Percentiles rank a stretch among this genome's conserved stretches.
These are phyloP conservation scores for Magnolia officinalis DNA, from an alignment of 164 flowering plant genomes.

Conservation along the genomic window DNA sequence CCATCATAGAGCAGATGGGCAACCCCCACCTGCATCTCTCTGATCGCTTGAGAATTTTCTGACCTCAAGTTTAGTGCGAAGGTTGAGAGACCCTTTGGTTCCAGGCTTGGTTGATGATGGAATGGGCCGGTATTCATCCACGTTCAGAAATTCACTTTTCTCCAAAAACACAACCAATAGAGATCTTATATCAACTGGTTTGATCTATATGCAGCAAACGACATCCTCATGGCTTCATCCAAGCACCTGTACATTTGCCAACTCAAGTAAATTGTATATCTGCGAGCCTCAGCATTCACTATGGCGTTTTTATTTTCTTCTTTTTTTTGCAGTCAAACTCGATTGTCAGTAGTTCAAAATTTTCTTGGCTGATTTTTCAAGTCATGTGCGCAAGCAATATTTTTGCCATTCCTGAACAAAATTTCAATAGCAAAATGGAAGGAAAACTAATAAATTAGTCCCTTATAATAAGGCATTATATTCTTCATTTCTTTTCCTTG, in stretches of 20 bases:
- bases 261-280: not conserved
- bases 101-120: not conserved
- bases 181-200: not conserved
- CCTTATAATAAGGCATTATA: not conserved
- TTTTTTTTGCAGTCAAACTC: too few species aligned
- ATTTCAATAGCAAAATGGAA: too few species aligned
- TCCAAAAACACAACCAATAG: not conserved
- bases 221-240: not conserved
- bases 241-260: not conserved
- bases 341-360: too few species aligned
- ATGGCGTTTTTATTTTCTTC: too few species aligned
- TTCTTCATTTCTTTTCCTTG: not conserved
- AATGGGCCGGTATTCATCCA: not conserved
- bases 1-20: constrained; percentile 44
- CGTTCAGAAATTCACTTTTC: not conserved
- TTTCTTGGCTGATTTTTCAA: not conserved
- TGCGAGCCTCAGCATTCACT: too few species aligned
- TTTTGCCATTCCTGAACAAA: not conserved
- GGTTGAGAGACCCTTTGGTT: not conserved
- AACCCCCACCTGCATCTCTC: constrained; percentile 19
- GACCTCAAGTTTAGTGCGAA: not conserved
- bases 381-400: not conserved
- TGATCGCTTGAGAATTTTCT: not conserved
- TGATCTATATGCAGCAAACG: not conserved
- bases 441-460: not conserved